Evolutionary conservation across 108 stramenopile species (phyloP).

Genomic region (Seminavis robusta): DNA sequence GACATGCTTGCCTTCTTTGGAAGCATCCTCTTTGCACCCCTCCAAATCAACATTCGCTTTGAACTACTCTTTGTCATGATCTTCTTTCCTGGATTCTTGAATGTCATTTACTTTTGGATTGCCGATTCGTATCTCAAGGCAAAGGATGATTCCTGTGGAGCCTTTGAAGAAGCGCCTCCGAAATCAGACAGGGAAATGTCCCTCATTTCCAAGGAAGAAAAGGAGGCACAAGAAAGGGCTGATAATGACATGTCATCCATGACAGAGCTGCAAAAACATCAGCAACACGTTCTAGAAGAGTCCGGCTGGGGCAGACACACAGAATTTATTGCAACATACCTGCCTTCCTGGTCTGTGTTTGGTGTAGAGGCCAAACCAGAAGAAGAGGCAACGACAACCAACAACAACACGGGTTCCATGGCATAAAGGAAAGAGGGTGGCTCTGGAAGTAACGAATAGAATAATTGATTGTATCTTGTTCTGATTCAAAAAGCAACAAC

Average conservation of each 20-base stretch:
- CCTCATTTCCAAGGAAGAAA: constrained; percentile 24
- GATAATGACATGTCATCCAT: neutral
- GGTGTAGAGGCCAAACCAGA: no score
- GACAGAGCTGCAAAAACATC: neutral
- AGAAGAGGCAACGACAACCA: no score
- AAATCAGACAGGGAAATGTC: constrained; percentile 16
- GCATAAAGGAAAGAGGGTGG: no score
- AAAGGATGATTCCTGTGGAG: constrained; percentile 40
- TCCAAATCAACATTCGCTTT: constrained; percentile 78
- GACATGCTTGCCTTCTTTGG: constrained; percentile 64
- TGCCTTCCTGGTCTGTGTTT: no score
- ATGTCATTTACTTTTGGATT: constrained; percentile 92
- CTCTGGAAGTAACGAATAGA: no score
- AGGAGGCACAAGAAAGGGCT: constrained; percentile 17
- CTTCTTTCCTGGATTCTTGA: constrained; percentile 86
- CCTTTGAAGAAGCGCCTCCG: constrained; percentile 44
- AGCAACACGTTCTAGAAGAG: neutral
- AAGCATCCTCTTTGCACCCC: constrained; percentile 63
- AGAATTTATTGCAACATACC: no score
- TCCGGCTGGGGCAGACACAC: neutral
- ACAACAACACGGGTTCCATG: no score
- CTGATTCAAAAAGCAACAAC: no score
- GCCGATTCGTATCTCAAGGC: constrained; percentile 86
- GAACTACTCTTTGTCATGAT: constrained; percentile 92
- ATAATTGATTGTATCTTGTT: no score